Evolutionary conservation across 2,329 filamentous ascomycete genomes (phyloP), one percentile per base, ranked within the genome.

Genomic region (Dactylellina sp.): DNA sequence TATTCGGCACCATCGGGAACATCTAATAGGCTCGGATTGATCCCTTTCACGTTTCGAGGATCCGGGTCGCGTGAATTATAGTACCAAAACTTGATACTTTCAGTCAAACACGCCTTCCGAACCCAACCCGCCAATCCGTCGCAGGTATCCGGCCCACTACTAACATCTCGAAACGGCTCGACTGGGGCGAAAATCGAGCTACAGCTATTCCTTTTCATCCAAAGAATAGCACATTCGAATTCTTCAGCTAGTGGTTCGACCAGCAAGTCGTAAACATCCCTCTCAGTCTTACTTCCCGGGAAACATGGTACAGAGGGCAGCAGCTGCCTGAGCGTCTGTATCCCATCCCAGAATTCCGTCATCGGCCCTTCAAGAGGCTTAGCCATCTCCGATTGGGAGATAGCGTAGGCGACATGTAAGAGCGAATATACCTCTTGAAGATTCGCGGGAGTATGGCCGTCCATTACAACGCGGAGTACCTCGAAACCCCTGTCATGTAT

Each of bases 171-270:
- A n/a, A 50, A 50, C 18, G 46, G 46, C 46, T 12, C 46, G 18
- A 50, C 22, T 1, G 46, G 20, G 9, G 46, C 46, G 11, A 50
- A 50, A 5, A 50, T 50, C 25, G 46, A 50, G 16, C 7, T 24
- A 7, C 20, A 50, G 12, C 22, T 50, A 25, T 55, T 55, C 25
- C 11, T 20, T 14, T 39, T 55, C 25, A 55, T 55, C 50, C 50
- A 55, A 16, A 18, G n/a, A 18, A 55, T 20, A 1, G 50, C 50
- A 24, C 50, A 55, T 22, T 55, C 50, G 50, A 55, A 55, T 37
- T 55, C 50, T 14, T 55, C 50, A 12, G 50, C 50, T n/a, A 55
- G 28, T 4, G 37, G 7, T 37, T 37, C 35, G 1, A 40, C 50
- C n/a, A 55, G 7, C 35, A 7, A 6, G 28, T 55, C 50, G 20